Evolutionary conservation across 768 basidiomycete genomes (phyloP).

Genomic region (Mycena polygramma): DNA sequence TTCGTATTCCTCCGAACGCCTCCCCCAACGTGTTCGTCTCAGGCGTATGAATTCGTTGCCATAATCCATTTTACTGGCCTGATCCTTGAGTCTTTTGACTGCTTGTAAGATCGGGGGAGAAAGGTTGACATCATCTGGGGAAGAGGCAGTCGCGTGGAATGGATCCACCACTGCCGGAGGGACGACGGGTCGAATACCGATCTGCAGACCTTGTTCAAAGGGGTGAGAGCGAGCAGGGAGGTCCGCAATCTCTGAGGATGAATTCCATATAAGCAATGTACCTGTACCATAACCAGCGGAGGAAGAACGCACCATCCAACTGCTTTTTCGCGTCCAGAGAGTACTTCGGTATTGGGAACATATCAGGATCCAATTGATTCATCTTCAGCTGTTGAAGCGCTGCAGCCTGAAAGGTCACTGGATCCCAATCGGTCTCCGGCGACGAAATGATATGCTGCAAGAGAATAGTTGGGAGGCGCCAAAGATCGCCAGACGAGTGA

Average conservation of each 20-base stretch:
- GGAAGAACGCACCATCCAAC: slow-evolving; percentile 47
- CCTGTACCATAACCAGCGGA: neutral
- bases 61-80: neutral
- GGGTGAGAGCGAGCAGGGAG: slow-evolving; percentile 1
- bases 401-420: slow-evolving; percentile 76
- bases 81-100: neutral
- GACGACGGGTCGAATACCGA: neutral
- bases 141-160: too few relatives aligned
- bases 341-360: slow-evolving; percentile 79
- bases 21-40: neutral
- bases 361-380: slow-evolving; percentile 73
- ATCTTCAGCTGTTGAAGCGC: slow-evolving; percentile 73
- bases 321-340: slow-evolving; percentile 53
- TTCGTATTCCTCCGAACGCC: neutral
- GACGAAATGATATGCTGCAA: slow-evolving; percentile 84
- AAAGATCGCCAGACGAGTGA: slow-evolving; percentile 7
- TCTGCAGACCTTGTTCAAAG: neutral
- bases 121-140: neutral
- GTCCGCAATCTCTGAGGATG: neutral
- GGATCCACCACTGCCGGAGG: neutral
- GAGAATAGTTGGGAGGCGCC: neutral
- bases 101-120: neutral
- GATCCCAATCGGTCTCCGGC: slow-evolving; percentile 68
- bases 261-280: neutral
- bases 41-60: neutral